These are phyloP conservation scores for Rauvolfia tetraphylla DNA, from an alignment of 257 asterid species.

Conservation along the genomic window DNA sequence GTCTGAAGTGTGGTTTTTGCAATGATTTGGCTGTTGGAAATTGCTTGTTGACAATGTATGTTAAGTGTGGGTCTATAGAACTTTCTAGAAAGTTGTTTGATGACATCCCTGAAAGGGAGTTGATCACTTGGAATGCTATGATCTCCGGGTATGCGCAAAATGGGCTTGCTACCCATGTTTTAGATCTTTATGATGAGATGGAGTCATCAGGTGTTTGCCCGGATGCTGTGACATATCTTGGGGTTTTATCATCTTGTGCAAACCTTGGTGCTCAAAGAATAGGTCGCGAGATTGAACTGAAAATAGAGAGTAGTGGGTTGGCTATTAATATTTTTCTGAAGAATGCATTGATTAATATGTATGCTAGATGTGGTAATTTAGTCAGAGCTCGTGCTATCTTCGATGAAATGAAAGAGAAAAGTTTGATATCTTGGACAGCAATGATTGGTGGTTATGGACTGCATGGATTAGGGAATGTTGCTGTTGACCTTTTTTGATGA, in stretches of 20 bases:
- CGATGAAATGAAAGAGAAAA: conserved; percentile 59
- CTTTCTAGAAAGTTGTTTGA: conserved; percentile 57
- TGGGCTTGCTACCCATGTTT: conserved; percentile 59
- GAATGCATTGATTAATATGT: conserved; percentile 78
- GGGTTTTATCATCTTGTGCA: conserved; percentile 81
- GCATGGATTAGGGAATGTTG: conserved; percentile 71
- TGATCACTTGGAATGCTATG: conserved; percentile 97
- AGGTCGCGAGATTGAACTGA: conserved; percentile 61
- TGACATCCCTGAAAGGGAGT: conserved; percentile 41
- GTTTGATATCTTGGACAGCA: conserved; percentile 85
- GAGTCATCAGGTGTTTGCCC: conserved; percentile 44
- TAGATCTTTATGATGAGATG: conserved; percentile 72
- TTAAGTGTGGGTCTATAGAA: conserved; percentile 51
- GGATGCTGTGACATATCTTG: conserved; percentile 77
- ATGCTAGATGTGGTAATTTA: conserved; percentile 84
- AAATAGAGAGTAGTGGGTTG: conserved; percentile 37
- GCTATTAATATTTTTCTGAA: conserved; percentile 51
- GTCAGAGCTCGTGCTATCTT: conserved; percentile 57
- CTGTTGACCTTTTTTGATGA: conserved; percentile 69
- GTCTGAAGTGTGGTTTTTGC: conserved; percentile 42
- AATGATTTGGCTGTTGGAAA: conserved; percentile 55
- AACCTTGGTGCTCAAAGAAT: conserved; percentile 67
- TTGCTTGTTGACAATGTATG: conserved; percentile 82
- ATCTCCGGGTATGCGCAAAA: conserved; percentile 83
- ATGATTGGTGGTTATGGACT: conserved; percentile 82